Evolutionary conservation across 2,329 filamentous ascomycete species (phyloP).

Genomic region (Sporothrix brasiliensis): DNA sequence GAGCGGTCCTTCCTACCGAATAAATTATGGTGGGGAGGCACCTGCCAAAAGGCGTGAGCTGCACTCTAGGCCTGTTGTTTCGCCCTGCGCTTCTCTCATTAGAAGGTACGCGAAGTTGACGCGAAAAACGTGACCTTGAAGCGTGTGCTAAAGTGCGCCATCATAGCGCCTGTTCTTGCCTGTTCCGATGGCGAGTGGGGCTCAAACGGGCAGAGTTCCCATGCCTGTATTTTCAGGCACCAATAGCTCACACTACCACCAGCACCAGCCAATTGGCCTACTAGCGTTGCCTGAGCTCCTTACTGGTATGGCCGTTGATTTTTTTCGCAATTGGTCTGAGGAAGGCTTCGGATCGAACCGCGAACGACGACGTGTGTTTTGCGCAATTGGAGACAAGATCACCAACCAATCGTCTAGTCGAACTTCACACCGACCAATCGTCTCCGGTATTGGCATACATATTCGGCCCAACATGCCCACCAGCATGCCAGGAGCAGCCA

Average conservation of each 20-base stretch:
- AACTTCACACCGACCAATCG: background rate
- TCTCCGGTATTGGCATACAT: background rate
- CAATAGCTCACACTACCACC: background rate
- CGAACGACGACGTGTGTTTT: background rate
- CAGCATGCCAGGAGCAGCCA: constrained; percentile 43
- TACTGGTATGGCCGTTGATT: constrained; percentile 12
- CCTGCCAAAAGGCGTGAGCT: constrained; percentile 5
- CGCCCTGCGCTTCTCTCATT: background rate
- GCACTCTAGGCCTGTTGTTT: constrained; percentile 18
- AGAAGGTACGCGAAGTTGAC: constrained; percentile 48
- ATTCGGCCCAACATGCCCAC: constrained; percentile 38
- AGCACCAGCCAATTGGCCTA: background rate
- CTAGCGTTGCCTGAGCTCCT: constrained; percentile 24
- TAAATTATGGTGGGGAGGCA: constrained; percentile 7
- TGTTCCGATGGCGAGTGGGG: background rate
- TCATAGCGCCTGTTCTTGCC: background rate
- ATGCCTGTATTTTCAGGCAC: constrained; percentile 29
- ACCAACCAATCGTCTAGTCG: background rate
- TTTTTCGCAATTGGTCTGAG: constrained; percentile 10
- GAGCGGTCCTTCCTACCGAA: constrained; percentile 9
- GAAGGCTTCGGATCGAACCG: background rate
- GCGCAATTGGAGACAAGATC: background rate
- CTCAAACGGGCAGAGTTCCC: background rate
- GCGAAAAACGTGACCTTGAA: constrained; percentile 47
- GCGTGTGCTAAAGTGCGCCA: constrained; percentile 22